Evolutionary conservation across 805 yeast species (phyloP), one percentile per base, ranked within the genome.

Genomic region (Candida caryicola): DNA sequence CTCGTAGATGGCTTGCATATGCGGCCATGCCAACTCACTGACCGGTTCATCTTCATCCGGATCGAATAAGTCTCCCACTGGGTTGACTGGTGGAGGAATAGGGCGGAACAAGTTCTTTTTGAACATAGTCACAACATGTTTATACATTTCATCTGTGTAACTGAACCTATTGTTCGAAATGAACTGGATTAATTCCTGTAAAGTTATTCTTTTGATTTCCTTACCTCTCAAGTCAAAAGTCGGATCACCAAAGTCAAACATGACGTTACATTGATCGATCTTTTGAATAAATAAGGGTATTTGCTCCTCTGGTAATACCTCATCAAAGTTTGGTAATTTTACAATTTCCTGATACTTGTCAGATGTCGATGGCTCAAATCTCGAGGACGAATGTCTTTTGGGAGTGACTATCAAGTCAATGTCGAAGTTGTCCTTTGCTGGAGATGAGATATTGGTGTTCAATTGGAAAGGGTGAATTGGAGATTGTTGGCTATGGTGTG

Each of bases 11-110:
- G 89, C 77, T 63, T 88, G 95, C 98, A 93, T 93, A 60, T 93
- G 99, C 9, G 98, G 96, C 99, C 99, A 93, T 7, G 97, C 90
- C 46, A 91, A 78, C 60, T 93, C 98, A 52, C 81, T 80, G 27
- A 93, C 95, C 2, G 98, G 98, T 64, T 93, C 99, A 67, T 93
- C 99, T 65, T 93, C 99, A 64, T 93, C 99, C 1, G 99, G 99
- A 54, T 93, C 99, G 62, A 77, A 93, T 28, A 91, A 77, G 48
- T 93, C 99, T 27, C 99, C 99, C 32, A 90, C 77, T 4, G 98
- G 98, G 59, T 93, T 93, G 26, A 90, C 96, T 1, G 98, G 97
- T 1, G 99, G 99, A 3, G 99, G 98, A 34, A 93, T 88, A 23
- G 98, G 96, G 55, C 99, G 78, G 63, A 93, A 90, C 39, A 93